A percentile compares a stretch with the other conserved stretches of the same genome.
These are phyloP conservation scores for Fusarium continuum DNA, from an alignment of 2,329 filamentous ascomycete genomes.

Conservation along the genomic window DNA sequence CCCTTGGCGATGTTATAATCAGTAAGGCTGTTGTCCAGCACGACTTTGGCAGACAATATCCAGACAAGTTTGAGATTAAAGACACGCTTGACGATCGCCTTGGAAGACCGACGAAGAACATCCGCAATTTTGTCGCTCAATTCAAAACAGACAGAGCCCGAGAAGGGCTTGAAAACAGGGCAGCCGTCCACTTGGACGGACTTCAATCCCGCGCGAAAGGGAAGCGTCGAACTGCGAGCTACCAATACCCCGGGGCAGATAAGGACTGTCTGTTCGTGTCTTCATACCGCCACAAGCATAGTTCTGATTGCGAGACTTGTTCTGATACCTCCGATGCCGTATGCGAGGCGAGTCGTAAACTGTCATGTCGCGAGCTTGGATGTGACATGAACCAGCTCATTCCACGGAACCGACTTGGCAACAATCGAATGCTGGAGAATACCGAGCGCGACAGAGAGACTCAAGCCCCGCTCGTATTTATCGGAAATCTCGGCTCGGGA, in stretches of 20 bases:
- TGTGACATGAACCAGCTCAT: neutral
- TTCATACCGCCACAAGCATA: slow-evolving; percentile 8
- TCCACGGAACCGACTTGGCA: neutral
- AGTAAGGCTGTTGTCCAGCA: slow-evolving; percentile 44
- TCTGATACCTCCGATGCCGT: neutral
- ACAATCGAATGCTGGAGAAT: neutral
- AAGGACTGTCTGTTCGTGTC: slow-evolving; percentile 40
- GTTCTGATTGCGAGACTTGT: neutral
- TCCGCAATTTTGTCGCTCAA: neutral
- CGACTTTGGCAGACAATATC: slow-evolving; percentile 38
- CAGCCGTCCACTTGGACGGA: neutral
- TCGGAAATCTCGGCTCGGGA: slow-evolving; percentile 51
- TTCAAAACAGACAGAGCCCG: neutral
- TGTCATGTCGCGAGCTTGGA: neutral
- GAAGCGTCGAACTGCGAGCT: neutral
- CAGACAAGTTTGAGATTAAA: slow-evolving; percentile 36
- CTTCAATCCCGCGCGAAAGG: neutral
- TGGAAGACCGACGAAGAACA: neutral
- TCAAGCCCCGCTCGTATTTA: slow-evolving; percentile 39
- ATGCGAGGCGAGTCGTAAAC: neutral
- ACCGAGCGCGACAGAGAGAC: neutral
- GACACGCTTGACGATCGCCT: slow-evolving; percentile 37
- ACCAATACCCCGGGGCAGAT: slow-evolving; percentile 37
- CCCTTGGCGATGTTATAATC: slow-evolving; percentile 49
- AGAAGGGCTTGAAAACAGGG: neutral